Evolutionary conservation across 768 basidiomycete genomes (phyloP).

Genomic region (Melanogaster broomeanus): DNA sequence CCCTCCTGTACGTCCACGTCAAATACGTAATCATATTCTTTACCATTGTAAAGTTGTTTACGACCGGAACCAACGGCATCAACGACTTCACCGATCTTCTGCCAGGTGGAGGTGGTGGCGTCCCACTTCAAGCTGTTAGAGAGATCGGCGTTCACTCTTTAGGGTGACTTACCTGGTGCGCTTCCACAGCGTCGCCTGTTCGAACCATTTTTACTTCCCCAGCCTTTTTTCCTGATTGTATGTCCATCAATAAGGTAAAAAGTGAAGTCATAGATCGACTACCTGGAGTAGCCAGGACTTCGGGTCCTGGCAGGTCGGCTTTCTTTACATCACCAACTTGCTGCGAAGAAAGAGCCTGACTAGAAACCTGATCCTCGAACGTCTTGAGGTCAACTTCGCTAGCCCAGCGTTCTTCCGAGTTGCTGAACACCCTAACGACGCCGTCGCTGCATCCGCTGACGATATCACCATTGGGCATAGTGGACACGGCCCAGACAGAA

Average conservation of each 20-base stretch:
- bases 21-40: constrained; percentile 99
- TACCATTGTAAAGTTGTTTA: constrained; percentile 89
- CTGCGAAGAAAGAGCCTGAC: constrained; percentile 78
- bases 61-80: constrained; percentile 91
- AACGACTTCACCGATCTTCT: constrained; percentile 94
- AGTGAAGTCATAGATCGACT: not conserved
- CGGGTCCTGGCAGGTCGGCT: constrained; percentile 83
- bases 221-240: constrained; percentile 74
- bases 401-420: constrained; percentile 72
- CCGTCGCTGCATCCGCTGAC: constrained; percentile 91
- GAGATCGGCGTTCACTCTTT: not conserved
- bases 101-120: constrained; percentile 64
- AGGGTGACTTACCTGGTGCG: constrained; percentile 70
- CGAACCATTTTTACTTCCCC: constrained; percentile 94
- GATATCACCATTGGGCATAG: constrained; percentile 89
- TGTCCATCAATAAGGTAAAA: constrained; percentile 6
- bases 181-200: constrained; percentile 80
- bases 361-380: constrained; percentile 76
- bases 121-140: constrained; percentile 71
- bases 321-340: constrained; percentile 94
- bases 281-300: constrained; percentile 78
- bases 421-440: constrained; percentile 83
- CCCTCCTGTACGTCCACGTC: constrained; percentile 97
- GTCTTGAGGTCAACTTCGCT: constrained; percentile 59
- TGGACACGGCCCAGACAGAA: constrained; percentile 94